Percentiles rank a stretch among this genome's conserved stretches.
These are phyloP conservation scores for Trichoderma atroviride DNA, from an alignment of 2,329 filamentous ascomycete species.

Conservation along the genomic window DNA sequence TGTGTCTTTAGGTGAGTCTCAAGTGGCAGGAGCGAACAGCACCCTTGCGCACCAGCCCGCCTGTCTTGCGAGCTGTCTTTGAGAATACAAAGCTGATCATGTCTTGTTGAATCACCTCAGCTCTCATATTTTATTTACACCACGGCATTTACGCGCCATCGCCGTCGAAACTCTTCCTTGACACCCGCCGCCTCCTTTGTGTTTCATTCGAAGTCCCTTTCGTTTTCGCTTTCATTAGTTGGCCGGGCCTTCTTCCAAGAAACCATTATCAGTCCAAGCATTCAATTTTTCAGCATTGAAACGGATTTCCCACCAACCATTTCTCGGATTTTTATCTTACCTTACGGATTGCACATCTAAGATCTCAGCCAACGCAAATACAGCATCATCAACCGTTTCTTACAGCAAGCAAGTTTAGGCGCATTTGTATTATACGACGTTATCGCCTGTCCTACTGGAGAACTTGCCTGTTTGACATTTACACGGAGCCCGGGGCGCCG, in stretches of 20 bases:
- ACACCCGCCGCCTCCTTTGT: conserved; percentile 6
- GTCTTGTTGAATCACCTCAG: background rate
- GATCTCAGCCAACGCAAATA: background rate
- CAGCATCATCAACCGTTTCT: background rate
- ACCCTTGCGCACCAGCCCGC: background rate
- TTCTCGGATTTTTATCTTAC: background rate
- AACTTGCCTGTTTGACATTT: background rate
- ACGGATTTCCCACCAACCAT: background rate
- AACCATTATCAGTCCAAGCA: background rate
- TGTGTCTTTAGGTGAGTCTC: conserved; percentile 25
- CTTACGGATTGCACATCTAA: background rate
- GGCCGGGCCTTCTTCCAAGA: background rate
- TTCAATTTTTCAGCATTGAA: background rate
- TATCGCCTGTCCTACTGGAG: background rate
- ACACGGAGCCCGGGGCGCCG: background rate
- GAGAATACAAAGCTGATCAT: background rate
- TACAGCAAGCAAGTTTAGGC: background rate
- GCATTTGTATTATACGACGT: background rate
- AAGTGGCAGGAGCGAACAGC: conserved; percentile 4
- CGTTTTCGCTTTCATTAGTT: background rate
- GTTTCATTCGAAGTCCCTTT: conserved; percentile 4
- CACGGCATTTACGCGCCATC: background rate
- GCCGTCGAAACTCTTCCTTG: background rate
- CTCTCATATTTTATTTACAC: background rate
- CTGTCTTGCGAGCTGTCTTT: background rate